phyloP scores from a whole-genome alignment of 2,329 filamentous ascomycete species.

The Sclerotinia trifoliorum region DNA sequence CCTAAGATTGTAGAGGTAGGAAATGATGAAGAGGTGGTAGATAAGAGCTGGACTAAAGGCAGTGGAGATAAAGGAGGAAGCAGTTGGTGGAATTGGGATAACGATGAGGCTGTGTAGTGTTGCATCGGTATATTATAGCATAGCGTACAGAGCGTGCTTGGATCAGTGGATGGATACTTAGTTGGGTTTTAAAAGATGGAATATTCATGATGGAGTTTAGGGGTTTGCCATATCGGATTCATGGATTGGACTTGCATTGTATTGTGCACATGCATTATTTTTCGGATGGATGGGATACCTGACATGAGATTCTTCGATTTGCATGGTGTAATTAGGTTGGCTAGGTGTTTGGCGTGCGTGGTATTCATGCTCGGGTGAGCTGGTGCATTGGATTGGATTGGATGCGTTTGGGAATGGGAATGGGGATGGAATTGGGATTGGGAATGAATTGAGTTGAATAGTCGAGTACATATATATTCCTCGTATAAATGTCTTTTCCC shows the following conservation, averaged over 20 bases:
- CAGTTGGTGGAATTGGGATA: conserved; percentile 16
- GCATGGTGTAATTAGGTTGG: neutral
- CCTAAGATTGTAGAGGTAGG: neutral
- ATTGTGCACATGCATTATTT: neutral
- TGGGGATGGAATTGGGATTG: neutral
- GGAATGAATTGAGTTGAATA: neutral
- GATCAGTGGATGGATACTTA: neutral
- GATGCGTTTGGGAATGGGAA: neutral
- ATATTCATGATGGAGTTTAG: neutral
- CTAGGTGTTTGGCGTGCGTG: neutral
- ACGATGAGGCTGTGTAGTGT: neutral
- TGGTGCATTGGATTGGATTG: neutral
- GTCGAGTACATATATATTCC: neutral
- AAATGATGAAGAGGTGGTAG: neutral
- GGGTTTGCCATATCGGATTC: neutral
- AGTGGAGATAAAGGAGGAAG: neutral
- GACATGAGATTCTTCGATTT: neutral
- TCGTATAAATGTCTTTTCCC: neutral
- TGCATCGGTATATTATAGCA: neutral
- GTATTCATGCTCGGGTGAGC: neutral
- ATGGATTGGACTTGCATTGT: neutral
- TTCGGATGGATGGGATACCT: neutral
- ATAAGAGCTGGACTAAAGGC: neutral
- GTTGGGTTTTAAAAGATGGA: conserved; percentile 13
- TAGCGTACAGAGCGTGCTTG: neutral